Evolutionary conservation across 768 basidiomycete species (phyloP), one percentile per base, ranked within the genome.

Genomic region (Amanita subjunquillea): DNA sequence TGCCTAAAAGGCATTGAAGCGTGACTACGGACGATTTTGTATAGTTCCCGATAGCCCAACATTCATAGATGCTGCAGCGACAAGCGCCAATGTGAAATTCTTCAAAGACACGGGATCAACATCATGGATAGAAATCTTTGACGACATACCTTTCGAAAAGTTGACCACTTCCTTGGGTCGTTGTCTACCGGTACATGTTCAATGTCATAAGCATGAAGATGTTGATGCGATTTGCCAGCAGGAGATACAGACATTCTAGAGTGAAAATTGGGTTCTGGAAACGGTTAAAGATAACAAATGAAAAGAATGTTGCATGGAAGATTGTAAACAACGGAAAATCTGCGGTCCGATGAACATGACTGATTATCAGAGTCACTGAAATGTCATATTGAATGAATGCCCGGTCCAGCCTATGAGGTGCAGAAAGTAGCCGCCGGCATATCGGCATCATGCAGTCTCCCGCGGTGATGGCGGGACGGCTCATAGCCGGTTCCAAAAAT

Each of bases 131-230:
- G 48, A 3, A 6, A 7, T 29, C 23, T 54, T 6, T 23, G 37
- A 20, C 29, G 29, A 56, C 66, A 27, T 48, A 78, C 83, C 72
- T 86, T 85, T 57, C 78, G 73, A 32, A 72, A 48, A 27, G 57
- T 53, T 6, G 77, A 75, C 83, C 83, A 86, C 54, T 67, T 60
- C 47, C 81, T 74, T 10, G 83, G 84, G 62, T 86, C 83, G 55
- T 85, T 74, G 13, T 67, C 58, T 13, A 85, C 82, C 4, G 73
- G 67, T 46, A 71, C 65, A 60, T 77, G 78, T 57, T 79, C 78
- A 45, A 79, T 77, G 58, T 79, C 78, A 29, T 64, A 36, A 23
- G 48, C 45, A 46, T 27, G 54, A 45, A 55, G n/a, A 55, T 36
- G 25, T 22, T 50, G 20, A 46, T 23, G 47, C 15, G 41, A 48